A percentile compares a stretch with the other conserved stretches of the same genome.
These are phyloP conservation scores for Penicillium canariense DNA, from an alignment of 495 filamentous ascomycete species.

Conservation along the genomic window DNA sequence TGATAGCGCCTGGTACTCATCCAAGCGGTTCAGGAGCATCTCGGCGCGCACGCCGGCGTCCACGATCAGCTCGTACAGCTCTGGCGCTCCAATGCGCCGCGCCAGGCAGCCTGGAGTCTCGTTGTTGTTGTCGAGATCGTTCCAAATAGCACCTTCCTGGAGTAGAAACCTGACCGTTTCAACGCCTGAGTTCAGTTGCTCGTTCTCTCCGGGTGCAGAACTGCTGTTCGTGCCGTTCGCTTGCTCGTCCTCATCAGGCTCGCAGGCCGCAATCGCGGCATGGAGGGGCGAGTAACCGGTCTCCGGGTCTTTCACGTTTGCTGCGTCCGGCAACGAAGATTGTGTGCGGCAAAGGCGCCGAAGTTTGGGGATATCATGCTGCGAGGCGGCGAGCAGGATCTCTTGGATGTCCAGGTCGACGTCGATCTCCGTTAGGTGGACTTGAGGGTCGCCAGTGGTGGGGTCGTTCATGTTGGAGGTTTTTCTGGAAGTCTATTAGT, in stretches of 20 bases:
- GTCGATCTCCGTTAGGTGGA: constrained; percentile 32
- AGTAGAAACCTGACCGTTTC: constrained; percentile 74
- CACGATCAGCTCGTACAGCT: constrained; percentile 80
- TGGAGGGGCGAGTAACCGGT: constrained; percentile 88
- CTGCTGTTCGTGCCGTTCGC: constrained; percentile 26
- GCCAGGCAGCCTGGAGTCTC: constrained; percentile 95
- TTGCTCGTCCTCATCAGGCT: constrained; percentile 44
- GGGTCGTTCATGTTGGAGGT: constrained; percentile 26
- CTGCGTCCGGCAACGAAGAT: constrained; percentile 46
- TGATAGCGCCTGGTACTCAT: constrained; percentile 71
- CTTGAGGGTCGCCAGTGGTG: constrained; percentile 24
- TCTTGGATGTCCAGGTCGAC: constrained; percentile 46
- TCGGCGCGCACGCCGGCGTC: constrained; percentile 92
- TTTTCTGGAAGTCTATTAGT: not conserved
- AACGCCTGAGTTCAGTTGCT: constrained; percentile 53
- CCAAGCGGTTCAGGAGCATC: constrained; percentile 71
- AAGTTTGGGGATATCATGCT: constrained; percentile 76
- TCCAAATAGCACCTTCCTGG: constrained; percentile 92
- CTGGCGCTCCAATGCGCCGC: constrained; percentile 61
- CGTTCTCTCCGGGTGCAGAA: constrained; percentile 22
- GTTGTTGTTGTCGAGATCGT: constrained; percentile 78
- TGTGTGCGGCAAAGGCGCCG: constrained; percentile 67
- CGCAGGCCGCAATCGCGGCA: constrained; percentile 83
- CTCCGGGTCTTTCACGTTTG: constrained; percentile 77
- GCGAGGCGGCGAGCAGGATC: constrained; percentile 77